phyloP scores from a whole-genome alignment of 2,329 filamentous ascomycete species.

The Talaromyces atroroseus region DNA sequence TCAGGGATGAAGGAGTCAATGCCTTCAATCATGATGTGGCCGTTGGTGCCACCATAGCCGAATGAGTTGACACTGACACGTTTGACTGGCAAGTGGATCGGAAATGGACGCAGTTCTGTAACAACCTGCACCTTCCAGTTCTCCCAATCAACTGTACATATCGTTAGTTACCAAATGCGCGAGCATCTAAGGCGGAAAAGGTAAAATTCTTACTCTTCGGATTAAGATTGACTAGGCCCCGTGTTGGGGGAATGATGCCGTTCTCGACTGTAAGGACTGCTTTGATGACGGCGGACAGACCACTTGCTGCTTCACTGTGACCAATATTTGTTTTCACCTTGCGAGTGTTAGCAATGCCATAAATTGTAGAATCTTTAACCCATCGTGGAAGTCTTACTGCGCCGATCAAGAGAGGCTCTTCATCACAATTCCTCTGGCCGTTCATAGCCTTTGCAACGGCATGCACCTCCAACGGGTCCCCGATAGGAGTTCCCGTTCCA shows the following conservation, averaged over 20 bases:
- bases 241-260: constrained; percentile 12
- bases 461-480: no score
- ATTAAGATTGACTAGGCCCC: no score
- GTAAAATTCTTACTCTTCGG: no score
- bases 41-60: constrained; percentile 20
- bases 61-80: constrained; percentile 21
- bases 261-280: constrained; percentile 38
- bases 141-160: not conserved
- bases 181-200: no score
- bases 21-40: constrained; percentile 16
- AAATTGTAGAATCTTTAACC: no score
- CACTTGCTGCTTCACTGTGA: constrained; percentile 43
- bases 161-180: no score
- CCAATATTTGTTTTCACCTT: constrained; percentile 30
- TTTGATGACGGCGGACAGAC: constrained; percentile 43
- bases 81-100: not conserved
- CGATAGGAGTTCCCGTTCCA: no score
- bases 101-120: constrained; percentile 8
- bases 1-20: constrained; percentile 1
- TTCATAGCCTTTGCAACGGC: no score
- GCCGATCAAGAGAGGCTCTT: no score
- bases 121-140: constrained; percentile 15
- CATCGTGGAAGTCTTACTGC: no score
- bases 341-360: no score
- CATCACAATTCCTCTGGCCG: no score